Evolutionary conservation across 2,329 filamentous ascomycete genomes (phyloP), one percentile per base, ranked within the genome.

Genomic region (Aspergillus fumigatus): DNA sequence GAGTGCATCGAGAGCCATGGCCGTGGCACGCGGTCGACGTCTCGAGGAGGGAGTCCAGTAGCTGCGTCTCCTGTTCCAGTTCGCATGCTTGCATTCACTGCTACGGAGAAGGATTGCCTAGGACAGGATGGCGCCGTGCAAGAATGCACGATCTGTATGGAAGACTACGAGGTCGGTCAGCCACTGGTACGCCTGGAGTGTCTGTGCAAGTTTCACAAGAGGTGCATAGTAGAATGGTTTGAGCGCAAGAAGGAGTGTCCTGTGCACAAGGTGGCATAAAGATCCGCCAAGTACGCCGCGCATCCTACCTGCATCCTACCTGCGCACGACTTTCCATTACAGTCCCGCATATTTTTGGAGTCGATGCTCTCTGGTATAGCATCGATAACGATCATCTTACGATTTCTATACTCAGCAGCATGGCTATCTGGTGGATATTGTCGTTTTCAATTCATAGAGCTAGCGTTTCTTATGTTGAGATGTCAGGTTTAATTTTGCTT

Each of bases 101-200:
- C 84, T 0, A 86, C 81, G 0, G 84, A 87, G 68, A 87, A 87
- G 66, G 84, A 87, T 59, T 87, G 84, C 62, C 67, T 82, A 1
- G 79, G 80, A 4, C 72, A 76, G 23, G 81, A 84, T 53, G 79
- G 82, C 19, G 77, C 76, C 47, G 62, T 73, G 52, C 79, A 80
- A 45, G 84, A 87, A 65, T 87, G 84, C 60, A 80, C 83, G 8
- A 87, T 87, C 52, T 87, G 84, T 67, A 82, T 87, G 65, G 84
- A 86, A 60, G 84, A 87, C 54, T 87, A 86, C 65, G 79, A 83
- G 62, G 77, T 80, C 10, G 84, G 84, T 0, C 81, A 84, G 64
- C 75, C 79, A 62, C 75, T 87, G 74, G 83, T 81, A 9, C 75
- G 84, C 58, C 71, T 87, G 65, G 83, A 85, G 63, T 87, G 84